Conservation (phyloP, 495 filamentous ascomycete species). For the Aspergillus cristatus region DNA sequence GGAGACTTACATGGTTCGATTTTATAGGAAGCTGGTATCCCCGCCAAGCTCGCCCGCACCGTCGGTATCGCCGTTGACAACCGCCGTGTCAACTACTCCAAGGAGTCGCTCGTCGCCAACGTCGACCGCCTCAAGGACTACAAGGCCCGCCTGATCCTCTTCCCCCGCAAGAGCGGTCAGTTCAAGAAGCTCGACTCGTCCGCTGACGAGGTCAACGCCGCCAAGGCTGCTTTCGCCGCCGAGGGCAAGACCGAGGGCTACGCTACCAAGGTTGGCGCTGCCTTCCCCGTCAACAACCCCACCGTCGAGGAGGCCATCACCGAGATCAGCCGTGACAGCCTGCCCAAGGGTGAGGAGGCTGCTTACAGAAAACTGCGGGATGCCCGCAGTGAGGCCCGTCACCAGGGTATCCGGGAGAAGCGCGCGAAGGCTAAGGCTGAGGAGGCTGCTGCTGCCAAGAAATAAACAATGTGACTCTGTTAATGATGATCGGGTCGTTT, state of each 20-base stretch:
- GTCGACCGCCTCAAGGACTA: constrained; percentile 94
- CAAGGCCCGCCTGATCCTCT: constrained; percentile 88
- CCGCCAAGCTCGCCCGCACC: constrained; percentile 86
- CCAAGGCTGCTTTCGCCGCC: constrained; percentile 44
- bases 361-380: constrained; percentile 80
- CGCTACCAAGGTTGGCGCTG: constrained; percentile 43
- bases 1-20: constrained; percentile 8
- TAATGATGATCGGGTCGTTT: constrained; percentile 42
- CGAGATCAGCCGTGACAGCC: constrained; percentile 74
- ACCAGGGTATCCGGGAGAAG: constrained; percentile 83
- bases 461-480: constrained; percentile 63
- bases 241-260: constrained; percentile 46
- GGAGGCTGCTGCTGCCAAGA: constrained; percentile 77
- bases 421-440: constrained; percentile 85
- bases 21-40: constrained; percentile 81
- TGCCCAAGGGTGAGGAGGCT: constrained; percentile 68
- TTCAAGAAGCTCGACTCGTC: constrained; percentile 83
- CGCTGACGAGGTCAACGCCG: constrained; percentile 72
- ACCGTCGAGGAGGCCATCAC: constrained; percentile 48
- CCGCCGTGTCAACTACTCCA: constrained; percentile 92
- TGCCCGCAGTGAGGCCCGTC: constrained; percentile 74
- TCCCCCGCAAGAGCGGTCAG: constrained; percentile 90
- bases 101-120: constrained; percentile 86
- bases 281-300: constrained; percentile 64
- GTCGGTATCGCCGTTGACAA: constrained; percentile 95